Conservation (phyloP, 345 rosid species). For the Eucalyptus lansdowneana region DNA sequence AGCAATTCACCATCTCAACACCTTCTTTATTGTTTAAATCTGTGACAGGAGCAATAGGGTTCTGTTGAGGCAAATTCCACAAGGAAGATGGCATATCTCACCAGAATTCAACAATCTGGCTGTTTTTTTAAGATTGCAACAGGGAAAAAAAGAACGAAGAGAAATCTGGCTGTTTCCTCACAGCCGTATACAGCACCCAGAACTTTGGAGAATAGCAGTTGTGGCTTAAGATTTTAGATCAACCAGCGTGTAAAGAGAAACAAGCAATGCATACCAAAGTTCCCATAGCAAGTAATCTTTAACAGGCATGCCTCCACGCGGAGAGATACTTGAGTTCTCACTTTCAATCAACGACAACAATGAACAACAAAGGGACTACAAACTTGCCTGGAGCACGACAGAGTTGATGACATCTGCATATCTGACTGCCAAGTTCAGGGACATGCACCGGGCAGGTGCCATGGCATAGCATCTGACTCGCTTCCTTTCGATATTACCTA, state of each 20-base stretch:
- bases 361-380: not conserved
- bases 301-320: not conserved
- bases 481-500: slow-evolving; percentile 61
- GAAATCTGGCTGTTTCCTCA: not conserved
- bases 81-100: not conserved
- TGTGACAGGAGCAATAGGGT: not conserved
- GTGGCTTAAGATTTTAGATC: not conserved
- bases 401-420: slow-evolving; percentile 96
- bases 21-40: not conserved
- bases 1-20: not conserved
- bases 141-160: not conserved
- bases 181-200: not conserved
- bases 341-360: not conserved
- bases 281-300: not conserved
- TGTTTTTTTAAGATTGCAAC: not conserved
- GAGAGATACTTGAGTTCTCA: not conserved
- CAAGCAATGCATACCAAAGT: not conserved
- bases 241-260: not conserved
- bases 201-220: not conserved
- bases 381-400: slow-evolving; percentile 84
- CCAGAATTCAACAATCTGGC: not conserved
- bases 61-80: not conserved
- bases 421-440: slow-evolving; percentile 82
- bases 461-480: slow-evolving; percentile 89
- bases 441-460: slow-evolving; percentile 98